Conservation (phyloP, 805 yeast species). For the Candida fluviatilis region DNA sequence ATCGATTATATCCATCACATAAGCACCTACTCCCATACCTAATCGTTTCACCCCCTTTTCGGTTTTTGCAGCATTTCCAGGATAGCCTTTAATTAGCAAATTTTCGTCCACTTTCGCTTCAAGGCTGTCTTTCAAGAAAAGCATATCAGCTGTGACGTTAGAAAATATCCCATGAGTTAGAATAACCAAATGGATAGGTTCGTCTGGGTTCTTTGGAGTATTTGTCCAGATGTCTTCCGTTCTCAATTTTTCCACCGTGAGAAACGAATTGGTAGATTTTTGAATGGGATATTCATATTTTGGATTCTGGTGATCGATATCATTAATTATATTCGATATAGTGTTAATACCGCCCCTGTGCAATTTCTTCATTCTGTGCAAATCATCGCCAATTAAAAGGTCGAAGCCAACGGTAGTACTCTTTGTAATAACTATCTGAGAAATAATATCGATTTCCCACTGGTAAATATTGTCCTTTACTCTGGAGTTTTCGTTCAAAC, state of each 20-base stretch:
- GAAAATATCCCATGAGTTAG: slow-evolving; percentile 44
- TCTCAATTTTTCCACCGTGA: slow-evolving; percentile 21
- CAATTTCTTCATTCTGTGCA: slow-evolving; percentile 27
- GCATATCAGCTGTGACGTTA: slow-evolving; percentile 43
- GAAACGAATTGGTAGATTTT: slow-evolving; percentile 16
- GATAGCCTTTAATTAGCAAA: slow-evolving; percentile 33
- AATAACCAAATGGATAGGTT: slow-evolving; percentile 37
- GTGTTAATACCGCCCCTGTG: slow-evolving; percentile 17
- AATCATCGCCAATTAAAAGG: slow-evolving; percentile 35
- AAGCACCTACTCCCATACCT: slow-evolving; percentile 29
- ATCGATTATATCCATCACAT: slow-evolving; percentile 23
- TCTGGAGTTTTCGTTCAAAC: slow-evolving; percentile 44
- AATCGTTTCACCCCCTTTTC: slow-evolving; percentile 37
- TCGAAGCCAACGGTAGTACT: slow-evolving; percentile 29
- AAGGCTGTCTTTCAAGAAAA: slow-evolving; percentile 33
- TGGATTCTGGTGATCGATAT: neutral
- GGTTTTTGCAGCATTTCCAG: slow-evolving; percentile 38
- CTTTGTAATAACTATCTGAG: slow-evolving; percentile 37
- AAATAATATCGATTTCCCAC: slow-evolving; percentile 39
- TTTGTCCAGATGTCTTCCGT: slow-evolving; percentile 33
- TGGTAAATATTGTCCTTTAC: slow-evolving; percentile 15
- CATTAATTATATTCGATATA: slow-evolving; percentile 5
- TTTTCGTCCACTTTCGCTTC: slow-evolving; percentile 26
- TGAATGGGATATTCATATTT: slow-evolving; percentile 5
- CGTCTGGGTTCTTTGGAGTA: slow-evolving; percentile 18